Percentiles rank a stretch among this genome's conserved stretches.
Conservation (phyloP, 2,329 filamentous ascomycete genomes). For the Chaetothyriales sp. region DNA sequence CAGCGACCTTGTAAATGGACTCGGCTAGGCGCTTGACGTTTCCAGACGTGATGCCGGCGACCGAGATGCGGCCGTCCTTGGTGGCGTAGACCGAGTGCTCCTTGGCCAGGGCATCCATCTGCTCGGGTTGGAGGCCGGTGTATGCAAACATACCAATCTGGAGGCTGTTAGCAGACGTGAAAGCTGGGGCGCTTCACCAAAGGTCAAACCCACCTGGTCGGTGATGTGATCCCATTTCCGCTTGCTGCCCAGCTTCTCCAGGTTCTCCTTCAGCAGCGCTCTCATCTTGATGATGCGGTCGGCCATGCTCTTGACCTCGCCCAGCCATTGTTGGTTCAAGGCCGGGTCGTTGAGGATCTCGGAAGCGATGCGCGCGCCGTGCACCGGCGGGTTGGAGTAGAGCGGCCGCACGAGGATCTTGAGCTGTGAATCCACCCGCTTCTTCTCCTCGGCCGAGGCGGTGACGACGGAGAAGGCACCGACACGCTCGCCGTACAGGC, state of each 20-base stretch:
- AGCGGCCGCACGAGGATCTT: conserved; percentile 94
- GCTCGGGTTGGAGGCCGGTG: conserved; percentile 77
- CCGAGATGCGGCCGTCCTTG: conserved; percentile 48
- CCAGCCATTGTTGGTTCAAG: conserved; percentile 87
- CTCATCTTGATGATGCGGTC: conserved; percentile 99
- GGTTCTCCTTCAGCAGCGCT: conserved; percentile 80
- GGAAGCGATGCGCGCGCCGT: conserved; percentile 87
- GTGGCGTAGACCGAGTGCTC: conserved; percentile 97
- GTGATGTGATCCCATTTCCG: conserved; percentile 99
- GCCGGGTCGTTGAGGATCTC: conserved; percentile 76
- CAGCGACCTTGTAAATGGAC: conserved; percentile 38
- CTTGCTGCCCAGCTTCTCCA: conserved; percentile 87
- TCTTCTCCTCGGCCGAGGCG: conserved; percentile 76
- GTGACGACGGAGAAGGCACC: conserved; percentile 91
- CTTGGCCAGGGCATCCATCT: conserved; percentile 84
- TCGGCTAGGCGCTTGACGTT: conserved; percentile 39
- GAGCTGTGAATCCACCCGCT: conserved; percentile 90
- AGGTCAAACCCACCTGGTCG: conserved; percentile 43
- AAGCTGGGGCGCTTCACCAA: not conserved
- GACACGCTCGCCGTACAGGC: conserved; percentile 95
- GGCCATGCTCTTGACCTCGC: conserved; percentile 96
- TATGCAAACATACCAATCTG: conserved; percentile 99
- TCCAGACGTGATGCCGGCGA: conserved; percentile 36
- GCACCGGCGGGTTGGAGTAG: conserved; percentile 96
- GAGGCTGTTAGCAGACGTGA: not conserved